Percentiles rank a stretch among this genome's conserved stretches.
phyloP scores from a whole-genome alignment of 345 rosid genomes.

The Carallia pectinifolia region DNA sequence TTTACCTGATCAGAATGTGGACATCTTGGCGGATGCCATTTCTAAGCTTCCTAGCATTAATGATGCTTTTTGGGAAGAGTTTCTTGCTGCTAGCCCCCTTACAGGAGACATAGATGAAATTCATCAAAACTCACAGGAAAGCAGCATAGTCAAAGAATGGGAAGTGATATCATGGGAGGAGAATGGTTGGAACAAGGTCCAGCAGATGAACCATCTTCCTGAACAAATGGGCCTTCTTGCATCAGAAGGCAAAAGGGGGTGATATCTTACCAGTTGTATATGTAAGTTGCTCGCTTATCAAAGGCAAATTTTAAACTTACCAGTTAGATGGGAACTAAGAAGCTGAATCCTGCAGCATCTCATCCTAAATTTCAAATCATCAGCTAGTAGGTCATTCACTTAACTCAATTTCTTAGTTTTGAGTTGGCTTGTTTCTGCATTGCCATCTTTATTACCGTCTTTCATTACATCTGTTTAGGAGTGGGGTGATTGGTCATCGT shows the following conservation, averaged over 20 bases:
- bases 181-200: slow-evolving; percentile 17
- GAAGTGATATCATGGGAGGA: slow-evolving; percentile 24
- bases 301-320: slow-evolving; percentile 25
- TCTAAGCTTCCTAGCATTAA: slow-evolving; percentile 58
- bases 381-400: background rate
- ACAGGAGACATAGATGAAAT: slow-evolving; percentile 20
- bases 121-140: slow-evolving; percentile 10
- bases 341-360: background rate
- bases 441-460: too few species aligned
- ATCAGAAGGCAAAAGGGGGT: slow-evolving; percentile 24
- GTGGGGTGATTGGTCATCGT: background rate
- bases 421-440: too few species aligned
- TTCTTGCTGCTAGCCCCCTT: slow-evolving; percentile 16
- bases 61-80: slow-evolving; percentile 36
- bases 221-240: slow-evolving; percentile 27
- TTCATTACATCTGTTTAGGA: too few species aligned
- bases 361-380: background rate
- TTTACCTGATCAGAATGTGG: slow-evolving; percentile 10
- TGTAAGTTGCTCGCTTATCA: background rate
- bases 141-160: slow-evolving; percentile 7
- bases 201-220: slow-evolving; percentile 25
- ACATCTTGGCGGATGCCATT: slow-evolving; percentile 21
- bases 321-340: background rate
- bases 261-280: slow-evolving; percentile 22
- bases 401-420: background rate